A percentile compares a stretch with the other conserved stretches of the same genome.
Evolutionary conservation across 192 early-diverging fungal species (phyloP).

Genomic region (Coemansia asiatica): DNA sequence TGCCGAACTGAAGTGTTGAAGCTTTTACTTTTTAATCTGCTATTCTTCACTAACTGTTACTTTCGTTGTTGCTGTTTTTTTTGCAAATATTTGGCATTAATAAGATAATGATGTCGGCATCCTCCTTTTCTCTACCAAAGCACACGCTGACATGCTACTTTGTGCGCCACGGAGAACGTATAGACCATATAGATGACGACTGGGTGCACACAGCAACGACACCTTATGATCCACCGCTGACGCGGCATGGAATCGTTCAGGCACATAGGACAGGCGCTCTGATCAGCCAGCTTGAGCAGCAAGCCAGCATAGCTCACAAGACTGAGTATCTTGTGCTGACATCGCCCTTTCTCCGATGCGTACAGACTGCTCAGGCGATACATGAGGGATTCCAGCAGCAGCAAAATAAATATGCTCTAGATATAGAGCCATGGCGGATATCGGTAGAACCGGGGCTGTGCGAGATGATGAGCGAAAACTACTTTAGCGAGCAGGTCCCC

Average conservation of each 20-base stretch:
- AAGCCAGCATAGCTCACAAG: not conserved
- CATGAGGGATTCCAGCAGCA: conserved; percentile 20
- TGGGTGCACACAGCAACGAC: conserved; percentile 23
- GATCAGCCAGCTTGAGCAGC: conserved; percentile 28
- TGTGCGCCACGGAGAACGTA: conserved; percentile 51
- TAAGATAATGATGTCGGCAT: no score
- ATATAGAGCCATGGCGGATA: conserved; percentile 13
- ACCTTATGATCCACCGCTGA: conserved; percentile 51
- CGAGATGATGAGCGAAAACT: conserved; percentile 48
- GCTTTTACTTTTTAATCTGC: no score
- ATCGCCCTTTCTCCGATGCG: conserved; percentile 53
- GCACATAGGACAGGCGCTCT: conserved; percentile 32
- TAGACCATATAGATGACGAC: conserved; percentile 47
- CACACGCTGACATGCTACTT: conserved; percentile 38
- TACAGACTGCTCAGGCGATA: conserved; percentile 36
- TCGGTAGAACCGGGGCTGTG: conserved; percentile 46
- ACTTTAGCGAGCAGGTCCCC: conserved; percentile 38
- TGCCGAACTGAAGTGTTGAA: no score
- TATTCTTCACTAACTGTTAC: no score
- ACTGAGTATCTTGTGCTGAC: conserved; percentile 35
- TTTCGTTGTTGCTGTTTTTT: no score
- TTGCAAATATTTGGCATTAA: no score
- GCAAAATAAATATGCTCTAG: not conserved
- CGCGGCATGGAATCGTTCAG: conserved; percentile 26
- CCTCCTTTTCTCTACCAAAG: conserved; percentile 14